phyloP scores from a whole-genome alignment of 1,284 basidiomycete species.

The Meira nashicola region DNA sequence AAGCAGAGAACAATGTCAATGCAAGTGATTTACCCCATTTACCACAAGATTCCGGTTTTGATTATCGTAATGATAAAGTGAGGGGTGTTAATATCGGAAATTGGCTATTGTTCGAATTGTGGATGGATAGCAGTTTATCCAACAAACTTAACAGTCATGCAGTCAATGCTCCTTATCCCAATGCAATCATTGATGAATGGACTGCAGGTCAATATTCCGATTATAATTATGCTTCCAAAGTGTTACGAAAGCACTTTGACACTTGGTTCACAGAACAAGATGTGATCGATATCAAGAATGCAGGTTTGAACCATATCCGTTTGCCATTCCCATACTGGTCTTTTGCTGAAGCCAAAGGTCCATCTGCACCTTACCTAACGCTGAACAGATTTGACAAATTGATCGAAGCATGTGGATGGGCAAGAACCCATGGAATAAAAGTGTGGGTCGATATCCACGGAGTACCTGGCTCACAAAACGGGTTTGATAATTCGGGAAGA shows the following conservation, averaged over 20 bases:
- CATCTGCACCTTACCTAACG: constrained; percentile 66
- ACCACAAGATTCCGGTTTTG: constrained; percentile 24
- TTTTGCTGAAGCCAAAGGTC: constrained; percentile 65
- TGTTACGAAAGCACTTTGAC: constrained; percentile 64
- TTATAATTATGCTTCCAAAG: constrained; percentile 17
- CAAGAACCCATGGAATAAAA: constrained; percentile 68
- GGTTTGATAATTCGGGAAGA: constrained; percentile 62
- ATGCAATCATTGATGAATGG: constrained; percentile 26
- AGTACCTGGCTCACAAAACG: constrained; percentile 56
- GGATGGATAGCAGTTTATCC: constrained; percentile 17
- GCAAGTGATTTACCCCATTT: constrained; percentile 12
- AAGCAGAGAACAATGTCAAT: background rate
- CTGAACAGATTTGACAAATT: constrained; percentile 66
- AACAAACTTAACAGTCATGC: constrained; percentile 16
- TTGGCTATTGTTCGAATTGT: constrained; percentile 19
- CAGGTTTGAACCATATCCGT: constrained; percentile 58
- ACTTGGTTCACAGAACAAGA: constrained; percentile 69
- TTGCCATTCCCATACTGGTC: constrained; percentile 90
- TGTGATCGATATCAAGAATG: constrained; percentile 13
- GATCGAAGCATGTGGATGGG: constrained; percentile 69
- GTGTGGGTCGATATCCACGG: constrained; percentile 69
- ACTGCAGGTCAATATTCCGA: constrained; percentile 13
- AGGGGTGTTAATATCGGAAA: constrained; percentile 20
- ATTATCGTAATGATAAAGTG: constrained; percentile 8
- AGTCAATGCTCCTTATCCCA: constrained; percentile 33